These are phyloP conservation scores for Trichoderma parareesei DNA, from an alignment of 495 filamentous ascomycete genomes.

Conservation along the genomic window DNA sequence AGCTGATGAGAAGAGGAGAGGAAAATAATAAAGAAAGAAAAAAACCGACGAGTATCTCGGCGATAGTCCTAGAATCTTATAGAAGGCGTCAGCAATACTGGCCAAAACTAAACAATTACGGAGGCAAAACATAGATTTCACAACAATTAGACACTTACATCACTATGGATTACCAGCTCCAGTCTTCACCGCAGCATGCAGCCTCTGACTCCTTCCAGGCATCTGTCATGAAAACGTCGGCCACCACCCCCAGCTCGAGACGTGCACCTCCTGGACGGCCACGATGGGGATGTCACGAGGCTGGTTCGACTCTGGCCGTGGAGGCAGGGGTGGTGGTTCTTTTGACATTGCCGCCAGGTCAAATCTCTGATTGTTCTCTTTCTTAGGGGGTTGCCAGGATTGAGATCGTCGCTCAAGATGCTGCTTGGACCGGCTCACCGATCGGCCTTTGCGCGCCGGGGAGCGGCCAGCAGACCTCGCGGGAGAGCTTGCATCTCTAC, in stretches of 20 bases:
- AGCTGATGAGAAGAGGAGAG: neutral
- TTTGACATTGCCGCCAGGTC: neutral
- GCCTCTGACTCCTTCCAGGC: neutral
- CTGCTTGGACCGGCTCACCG: constrained; percentile 9
- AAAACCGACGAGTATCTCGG: neutral
- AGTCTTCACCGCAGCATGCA: neutral
- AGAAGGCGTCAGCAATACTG: constrained; percentile 8
- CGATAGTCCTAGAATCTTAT: neutral
- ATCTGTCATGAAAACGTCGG: neutral
- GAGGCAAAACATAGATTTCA: neutral
- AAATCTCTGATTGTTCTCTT: neutral
- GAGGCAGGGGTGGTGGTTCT: constrained; percentile 6
- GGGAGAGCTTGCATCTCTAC: neutral
- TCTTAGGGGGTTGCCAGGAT: constrained; percentile 2
- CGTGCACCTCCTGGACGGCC: neutral
- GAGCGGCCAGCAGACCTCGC: constrained; percentile 9
- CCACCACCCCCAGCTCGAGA: constrained; percentile 6
- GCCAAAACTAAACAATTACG: neutral
- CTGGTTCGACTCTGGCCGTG: constrained; percentile 1
- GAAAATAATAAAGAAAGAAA: neutral
- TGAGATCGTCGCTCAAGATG: constrained; percentile 2
- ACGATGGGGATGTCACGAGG: neutral
- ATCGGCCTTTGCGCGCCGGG: constrained; percentile 7
- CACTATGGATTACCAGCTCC: neutral
- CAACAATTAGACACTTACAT: neutral